Conservation (phyloP, 441 rosid genomes). For the Adansonia madagascariensis region DNA sequence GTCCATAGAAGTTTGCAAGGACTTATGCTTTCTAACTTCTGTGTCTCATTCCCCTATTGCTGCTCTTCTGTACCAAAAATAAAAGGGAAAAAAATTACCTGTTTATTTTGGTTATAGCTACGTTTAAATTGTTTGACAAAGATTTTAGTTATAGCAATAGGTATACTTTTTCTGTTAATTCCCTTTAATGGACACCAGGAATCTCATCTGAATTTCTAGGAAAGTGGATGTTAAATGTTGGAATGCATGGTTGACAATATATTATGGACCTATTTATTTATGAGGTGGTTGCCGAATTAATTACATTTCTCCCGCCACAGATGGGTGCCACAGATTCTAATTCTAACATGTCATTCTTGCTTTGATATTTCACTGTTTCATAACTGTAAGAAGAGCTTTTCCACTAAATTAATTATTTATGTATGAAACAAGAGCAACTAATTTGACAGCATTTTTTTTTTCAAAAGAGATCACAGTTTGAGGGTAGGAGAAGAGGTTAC, state of each 20-base stretch:
- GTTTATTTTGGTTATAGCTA: not conserved
- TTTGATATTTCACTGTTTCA: not conserved
- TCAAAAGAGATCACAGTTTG: too few species aligned
- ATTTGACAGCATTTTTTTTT: not conserved
- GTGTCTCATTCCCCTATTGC: too few species aligned
- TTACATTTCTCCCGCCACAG: slow-evolving; percentile 17
- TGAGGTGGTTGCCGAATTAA: slow-evolving; percentile 39
- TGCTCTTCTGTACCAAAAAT: too few species aligned
- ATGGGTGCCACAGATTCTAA: slow-evolving; percentile 9
- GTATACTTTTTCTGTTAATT: not conserved
- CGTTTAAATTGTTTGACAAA: not conserved
- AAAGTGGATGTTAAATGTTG: not conserved
- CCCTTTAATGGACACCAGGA: not conserved
- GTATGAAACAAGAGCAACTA: not conserved
- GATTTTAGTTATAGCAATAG: not conserved
- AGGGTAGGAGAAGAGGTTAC: too few species aligned
- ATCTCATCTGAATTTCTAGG: slow-evolving; percentile 16
- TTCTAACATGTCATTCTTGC: slow-evolving; percentile 26
- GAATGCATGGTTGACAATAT: not conserved
- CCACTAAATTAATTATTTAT: not conserved
- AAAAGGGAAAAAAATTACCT: not conserved
- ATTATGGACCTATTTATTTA: slow-evolving; percentile 27
- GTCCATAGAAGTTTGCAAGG: not conserved
- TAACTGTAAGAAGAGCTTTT: not conserved
- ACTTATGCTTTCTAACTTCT: too few species aligned